Evolutionary conservation across 2,329 filamentous ascomycete species (phyloP).

Genomic region (Penicillium polonicum): DNA sequence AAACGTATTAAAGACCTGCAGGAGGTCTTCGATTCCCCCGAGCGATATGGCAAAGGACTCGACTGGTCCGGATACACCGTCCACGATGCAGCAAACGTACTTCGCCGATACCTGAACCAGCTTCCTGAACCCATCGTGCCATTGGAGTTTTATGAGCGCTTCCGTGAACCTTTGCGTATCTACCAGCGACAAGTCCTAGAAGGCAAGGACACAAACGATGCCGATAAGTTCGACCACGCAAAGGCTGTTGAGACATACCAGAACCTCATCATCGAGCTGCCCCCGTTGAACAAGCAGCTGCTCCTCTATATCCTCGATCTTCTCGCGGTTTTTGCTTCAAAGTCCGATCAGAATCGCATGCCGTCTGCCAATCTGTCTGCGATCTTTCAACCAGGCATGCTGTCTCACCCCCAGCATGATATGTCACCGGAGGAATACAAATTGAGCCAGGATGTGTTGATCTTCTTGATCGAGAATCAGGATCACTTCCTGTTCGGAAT

Average conservation of each 20-base stretch:
- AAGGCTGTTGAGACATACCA: slow-evolving; percentile 82
- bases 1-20: slow-evolving; percentile 98
- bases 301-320: slow-evolving; percentile 94
- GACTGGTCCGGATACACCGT: slow-evolving; percentile 98
- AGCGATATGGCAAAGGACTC: slow-evolving; percentile 92
- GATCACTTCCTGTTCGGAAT: slow-evolving; percentile 98
- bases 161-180: slow-evolving; percentile 75
- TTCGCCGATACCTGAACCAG: slow-evolving; percentile 92
- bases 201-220: slow-evolving; percentile 66
- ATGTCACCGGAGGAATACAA: slow-evolving; percentile 95
- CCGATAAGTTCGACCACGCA: slow-evolving; percentile 71
- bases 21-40: slow-evolving; percentile 86
- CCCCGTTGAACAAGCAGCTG: slow-evolving; percentile 87
- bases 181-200: slow-evolving; percentile 70
- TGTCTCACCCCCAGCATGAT: slow-evolving; percentile 90
- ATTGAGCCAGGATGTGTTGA: slow-evolving; percentile 92
- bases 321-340: slow-evolving; percentile 93
- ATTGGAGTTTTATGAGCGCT: slow-evolving; percentile 85
- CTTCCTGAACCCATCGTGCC: slow-evolving; percentile 96
- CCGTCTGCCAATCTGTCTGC: slow-evolving; percentile 89
- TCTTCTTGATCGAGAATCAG: slow-evolving; percentile 97
- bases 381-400: slow-evolving; percentile 95
- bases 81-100: slow-evolving; percentile 94
- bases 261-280: slow-evolving; percentile 84
- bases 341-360: slow-evolving; percentile 96